Evolutionary conservation across 2,329 filamentous ascomycete species (phyloP), one percentile per base, ranked within the genome.

Genomic region (Nemania sp.): DNA sequence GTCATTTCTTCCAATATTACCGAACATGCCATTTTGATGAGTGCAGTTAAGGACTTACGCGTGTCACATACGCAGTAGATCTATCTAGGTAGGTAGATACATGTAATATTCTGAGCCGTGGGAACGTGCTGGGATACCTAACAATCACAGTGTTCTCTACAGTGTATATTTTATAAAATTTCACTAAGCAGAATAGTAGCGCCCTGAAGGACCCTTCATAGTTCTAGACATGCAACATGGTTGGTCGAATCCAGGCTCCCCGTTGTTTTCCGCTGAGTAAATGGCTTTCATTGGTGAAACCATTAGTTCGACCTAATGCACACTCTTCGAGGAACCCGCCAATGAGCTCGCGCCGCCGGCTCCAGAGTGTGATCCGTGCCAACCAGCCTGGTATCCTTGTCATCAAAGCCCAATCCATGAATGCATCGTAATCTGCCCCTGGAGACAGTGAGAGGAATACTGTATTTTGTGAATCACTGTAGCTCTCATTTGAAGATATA

Each of bases 381-480:
- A 41, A 51, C 47, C 49, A 43, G 3, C 56, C 52, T 27, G 60
- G 45, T 27, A 59, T 22, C 60, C 47, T 64, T 54, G 63, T 29
- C 65, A 57, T 56, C 38, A 55, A n/a, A 62, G 66, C 65, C 62
- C 51, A 64, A 69, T 62, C 62, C 60, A 41, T 27, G 26, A 57
- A 64, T 60, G 47, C 49, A 61, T 26, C 47, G 62, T 51, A 26
- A 61, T 32, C 43, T 57, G 32, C 55, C 63, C 63, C 63, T 63
- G 43, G 18, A 20, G 1, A 49, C 47, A 29, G 56, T 56, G 0
- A 7, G 5, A 15, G 6, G 27, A 13, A 29, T 35, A 67, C 67
- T 69, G 64, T 69, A 55, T 64, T 69, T 18, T 13, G 1, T 1
- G 10, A 0, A 18, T 22, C 24, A 20, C n/a, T 13, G 26, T 7